Evolutionary conservation across 768 basidiomycete genomes (phyloP).

Genomic region (Lactarius evosmus): DNA sequence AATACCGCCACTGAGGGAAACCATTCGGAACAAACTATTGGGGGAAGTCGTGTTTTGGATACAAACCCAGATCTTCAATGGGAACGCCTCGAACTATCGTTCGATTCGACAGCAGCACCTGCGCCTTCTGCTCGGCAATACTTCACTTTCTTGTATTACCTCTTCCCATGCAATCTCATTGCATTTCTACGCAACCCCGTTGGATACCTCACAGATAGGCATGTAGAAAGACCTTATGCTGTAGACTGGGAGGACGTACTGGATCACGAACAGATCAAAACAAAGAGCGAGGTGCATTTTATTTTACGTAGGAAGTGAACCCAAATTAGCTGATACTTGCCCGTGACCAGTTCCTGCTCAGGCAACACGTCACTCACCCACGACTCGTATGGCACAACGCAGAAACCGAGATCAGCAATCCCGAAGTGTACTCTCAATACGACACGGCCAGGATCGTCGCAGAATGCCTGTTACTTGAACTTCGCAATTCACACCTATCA

Average conservation of each 20-base stretch:
- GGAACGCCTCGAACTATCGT: constrained; percentile 61
- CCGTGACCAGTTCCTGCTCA: constrained; percentile 22
- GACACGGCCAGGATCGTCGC: constrained; percentile 24
- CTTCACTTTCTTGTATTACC: constrained; percentile 81
- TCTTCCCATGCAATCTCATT: constrained; percentile 87
- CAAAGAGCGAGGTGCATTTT: constrained; percentile 61
- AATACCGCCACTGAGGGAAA: constrained; percentile 18
- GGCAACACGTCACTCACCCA: constrained; percentile 24
- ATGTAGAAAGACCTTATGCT: constrained; percentile 56
- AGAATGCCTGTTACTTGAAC: constrained; percentile 24
- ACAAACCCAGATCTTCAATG: constrained; percentile 60
- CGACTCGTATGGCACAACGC: constrained; percentile 25
- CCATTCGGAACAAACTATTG: background rate
- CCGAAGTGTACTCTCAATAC: constrained; percentile 21
- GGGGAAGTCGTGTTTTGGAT: constrained; percentile 21
- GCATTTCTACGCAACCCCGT: constrained; percentile 72
- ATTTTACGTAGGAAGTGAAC: background rate
- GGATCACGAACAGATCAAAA: constrained; percentile 65
- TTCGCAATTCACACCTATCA: constrained; percentile 22
- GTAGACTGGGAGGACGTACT: constrained; percentile 68
- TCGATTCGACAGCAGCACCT: constrained; percentile 49
- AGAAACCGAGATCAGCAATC: constrained; percentile 20
- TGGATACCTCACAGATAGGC: constrained; percentile 54
- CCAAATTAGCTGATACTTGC: background rate
- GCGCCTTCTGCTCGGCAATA: constrained; percentile 61